phyloP scores from a whole-genome alignment of 352 stramenopile species.

The Pythium dissimile region DNA sequence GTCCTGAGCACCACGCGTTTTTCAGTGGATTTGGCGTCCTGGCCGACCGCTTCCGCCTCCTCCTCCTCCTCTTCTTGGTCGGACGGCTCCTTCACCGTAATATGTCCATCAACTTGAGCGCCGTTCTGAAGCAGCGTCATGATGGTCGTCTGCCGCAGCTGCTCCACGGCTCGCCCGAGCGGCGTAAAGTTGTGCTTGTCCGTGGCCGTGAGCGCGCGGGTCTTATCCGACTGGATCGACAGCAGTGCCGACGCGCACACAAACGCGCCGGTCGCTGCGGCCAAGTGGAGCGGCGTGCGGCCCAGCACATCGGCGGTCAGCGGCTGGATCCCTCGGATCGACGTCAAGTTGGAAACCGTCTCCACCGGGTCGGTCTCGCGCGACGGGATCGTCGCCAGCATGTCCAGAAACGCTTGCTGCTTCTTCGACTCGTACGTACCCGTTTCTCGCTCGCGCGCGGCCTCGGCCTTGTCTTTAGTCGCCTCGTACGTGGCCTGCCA shows the following conservation, averaged over 20 bases:
- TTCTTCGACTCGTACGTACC: conserved; percentile 52
- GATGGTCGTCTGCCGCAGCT: conserved; percentile 68
- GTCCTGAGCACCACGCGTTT: conserved; percentile 19
- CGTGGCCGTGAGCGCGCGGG: conserved; percentile 28
- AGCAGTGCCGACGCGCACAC: conserved; percentile 71
- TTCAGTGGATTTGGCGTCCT: not conserved
- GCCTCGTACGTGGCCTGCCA: conserved; percentile 57
- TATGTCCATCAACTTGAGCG: conserved; percentile 45
- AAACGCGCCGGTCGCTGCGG: conserved; percentile 69
- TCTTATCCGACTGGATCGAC: conserved; percentile 26
- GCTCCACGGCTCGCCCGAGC: conserved; percentile 46
- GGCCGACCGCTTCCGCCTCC: not conserved
- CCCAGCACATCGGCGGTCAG: conserved; percentile 41
- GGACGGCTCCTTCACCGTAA: conserved; percentile 28
- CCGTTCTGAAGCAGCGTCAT: conserved; percentile 71
- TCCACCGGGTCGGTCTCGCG: conserved; percentile 65
- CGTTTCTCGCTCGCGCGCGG: conserved; percentile 31
- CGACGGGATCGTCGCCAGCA: conserved; percentile 36
- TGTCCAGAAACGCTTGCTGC: conserved; percentile 33
- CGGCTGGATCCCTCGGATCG: conserved; percentile 42
- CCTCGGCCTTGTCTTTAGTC: conserved; percentile 19
- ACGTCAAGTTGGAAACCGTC: conserved; percentile 65
- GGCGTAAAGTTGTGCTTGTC: conserved; percentile 53
- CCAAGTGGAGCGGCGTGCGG: conserved; percentile 58
- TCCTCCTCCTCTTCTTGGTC: conserved; percentile 1